Base-by-base conservation (phyloP, 1,139 yeast species). In the Candida tetrigidarum region DNA sequence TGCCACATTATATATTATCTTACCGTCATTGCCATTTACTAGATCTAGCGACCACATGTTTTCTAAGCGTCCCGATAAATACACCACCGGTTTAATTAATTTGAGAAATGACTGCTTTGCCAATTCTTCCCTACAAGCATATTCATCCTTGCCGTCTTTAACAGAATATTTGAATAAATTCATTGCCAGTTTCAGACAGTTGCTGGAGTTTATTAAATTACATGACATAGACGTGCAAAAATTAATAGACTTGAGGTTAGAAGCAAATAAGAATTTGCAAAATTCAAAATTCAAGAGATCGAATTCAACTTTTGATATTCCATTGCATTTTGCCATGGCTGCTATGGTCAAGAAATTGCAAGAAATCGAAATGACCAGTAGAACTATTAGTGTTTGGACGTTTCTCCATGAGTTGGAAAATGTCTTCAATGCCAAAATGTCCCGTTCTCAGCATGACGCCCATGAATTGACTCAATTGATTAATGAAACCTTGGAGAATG, bases 71-170 rank as follows among this genome's bases (percentile, higher is more conserved):
- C 84, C 83, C n/a, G 95, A 84, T 57, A 84, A 79, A 53, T 73
- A 82, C 58, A 86, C 96, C 12, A 89, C 95, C 0, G 97, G 97
- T 2, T 70, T 92, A 39, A 74, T 84, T 53, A 93, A 92, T 62
- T 74, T 84, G 52, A 80, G 93, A 48, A 89, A 89, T 56, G 97
- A 91, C 61, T 92, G 98, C 63, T 92, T 89, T 67, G 97, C 96
- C 49, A 92, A 93, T 59, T 81, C 96, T n/a, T 84, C 92, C 1
- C 61, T 93, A 18, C 98, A 92, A 62, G 95, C 97, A 0, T 77
- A 92, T 50, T 83, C 90, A 12, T 70, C 96, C 0, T 64, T 88
- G 25, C 85, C 91, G 0, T 74, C 76, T 0, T 63, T 91, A 42
- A 81, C 84, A 26, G 73, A 68, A 12, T 91, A 89, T 57, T 68